A percentile compares a stretch with the other conserved stretches of the same genome.
These are phyloP conservation scores for Leccinum proliferum DNA, from an alignment of 1,284 basidiomycete species.

Conservation along the genomic window DNA sequence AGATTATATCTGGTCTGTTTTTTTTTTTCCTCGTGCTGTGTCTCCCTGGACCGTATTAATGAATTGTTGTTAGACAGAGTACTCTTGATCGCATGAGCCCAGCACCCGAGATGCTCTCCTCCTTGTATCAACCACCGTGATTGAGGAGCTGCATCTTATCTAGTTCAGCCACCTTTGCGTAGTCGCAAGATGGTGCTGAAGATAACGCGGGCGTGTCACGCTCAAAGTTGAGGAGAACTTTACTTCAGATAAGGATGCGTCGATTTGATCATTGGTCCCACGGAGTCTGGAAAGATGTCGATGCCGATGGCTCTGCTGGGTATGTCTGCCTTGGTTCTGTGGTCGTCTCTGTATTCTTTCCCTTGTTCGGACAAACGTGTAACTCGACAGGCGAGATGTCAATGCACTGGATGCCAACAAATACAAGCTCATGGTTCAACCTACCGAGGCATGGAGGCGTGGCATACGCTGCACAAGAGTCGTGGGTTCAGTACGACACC, in stretches of 20 bases:
- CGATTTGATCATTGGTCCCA: background rate
- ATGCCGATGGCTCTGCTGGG: constrained; percentile 1
- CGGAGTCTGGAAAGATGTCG: background rate
- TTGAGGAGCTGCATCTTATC: background rate
- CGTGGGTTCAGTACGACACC: background rate
- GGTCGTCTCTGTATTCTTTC: background rate
- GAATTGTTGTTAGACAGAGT: background rate
- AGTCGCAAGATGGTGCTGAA: background rate
- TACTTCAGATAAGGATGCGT: background rate
- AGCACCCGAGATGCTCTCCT: background rate
- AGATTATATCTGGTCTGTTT: no score
- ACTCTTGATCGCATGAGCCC: constrained; percentile 1
- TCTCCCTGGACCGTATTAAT: constrained; percentile 1
- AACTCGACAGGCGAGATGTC: background rate
- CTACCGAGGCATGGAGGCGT: background rate
- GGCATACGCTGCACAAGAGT: background rate
- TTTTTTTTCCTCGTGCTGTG: background rate
- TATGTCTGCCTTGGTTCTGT: background rate
- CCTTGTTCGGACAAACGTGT: background rate
- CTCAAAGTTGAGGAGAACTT: background rate
- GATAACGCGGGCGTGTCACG: background rate
- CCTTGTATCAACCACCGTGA: background rate
- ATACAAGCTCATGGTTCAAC: background rate
- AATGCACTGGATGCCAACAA: background rate
- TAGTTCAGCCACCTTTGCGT: constrained; percentile 1